Evolutionary conservation across 2,329 filamentous ascomycete genomes (phyloP).

Genomic region (Neonectria ditissima): DNA sequence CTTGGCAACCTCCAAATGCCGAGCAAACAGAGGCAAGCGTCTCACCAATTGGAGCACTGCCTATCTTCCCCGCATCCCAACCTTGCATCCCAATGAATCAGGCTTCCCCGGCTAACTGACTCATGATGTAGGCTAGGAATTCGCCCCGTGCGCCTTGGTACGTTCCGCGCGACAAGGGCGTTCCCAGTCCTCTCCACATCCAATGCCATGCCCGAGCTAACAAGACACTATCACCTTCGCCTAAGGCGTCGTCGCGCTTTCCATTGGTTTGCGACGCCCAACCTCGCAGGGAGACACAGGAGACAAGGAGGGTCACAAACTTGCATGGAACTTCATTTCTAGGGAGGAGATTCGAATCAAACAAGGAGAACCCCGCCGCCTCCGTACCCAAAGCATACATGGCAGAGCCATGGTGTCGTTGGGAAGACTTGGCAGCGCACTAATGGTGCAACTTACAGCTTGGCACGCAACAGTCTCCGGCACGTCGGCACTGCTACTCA

Average conservation of each 20-base stretch:
- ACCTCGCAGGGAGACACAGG: not conserved
- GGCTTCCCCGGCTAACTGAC: constrained; percentile 15
- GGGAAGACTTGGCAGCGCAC: constrained; percentile 9
- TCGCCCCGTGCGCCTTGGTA: not conserved
- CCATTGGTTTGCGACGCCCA: constrained; percentile 16
- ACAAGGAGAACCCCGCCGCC: constrained; percentile 12
- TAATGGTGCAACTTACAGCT: constrained; percentile 6
- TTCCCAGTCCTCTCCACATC: constrained; percentile 20
- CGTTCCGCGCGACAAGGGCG: constrained; percentile 15
- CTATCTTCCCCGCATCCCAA: constrained; percentile 9
- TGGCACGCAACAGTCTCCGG: constrained; percentile 11
- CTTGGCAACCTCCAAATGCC: not conserved
- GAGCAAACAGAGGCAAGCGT: not conserved
- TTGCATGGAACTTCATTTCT: not conserved
- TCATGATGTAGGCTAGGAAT: constrained; percentile 19
- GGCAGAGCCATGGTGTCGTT: constrained; percentile 2
- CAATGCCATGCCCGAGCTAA: constrained; percentile 16
- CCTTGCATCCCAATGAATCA: constrained; percentile 20
- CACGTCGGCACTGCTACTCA: constrained; percentile 10
- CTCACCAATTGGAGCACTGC: not conserved
- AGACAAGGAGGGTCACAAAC: not conserved
- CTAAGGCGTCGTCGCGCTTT: constrained; percentile 2
- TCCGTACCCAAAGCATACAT: not conserved
- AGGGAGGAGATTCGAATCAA: constrained; percentile 12
- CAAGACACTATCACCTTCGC: constrained; percentile 18